Base-by-base conservation (phyloP, 371 early-diverging fungal genomes). In the Apophysomyces sp. region DNA sequence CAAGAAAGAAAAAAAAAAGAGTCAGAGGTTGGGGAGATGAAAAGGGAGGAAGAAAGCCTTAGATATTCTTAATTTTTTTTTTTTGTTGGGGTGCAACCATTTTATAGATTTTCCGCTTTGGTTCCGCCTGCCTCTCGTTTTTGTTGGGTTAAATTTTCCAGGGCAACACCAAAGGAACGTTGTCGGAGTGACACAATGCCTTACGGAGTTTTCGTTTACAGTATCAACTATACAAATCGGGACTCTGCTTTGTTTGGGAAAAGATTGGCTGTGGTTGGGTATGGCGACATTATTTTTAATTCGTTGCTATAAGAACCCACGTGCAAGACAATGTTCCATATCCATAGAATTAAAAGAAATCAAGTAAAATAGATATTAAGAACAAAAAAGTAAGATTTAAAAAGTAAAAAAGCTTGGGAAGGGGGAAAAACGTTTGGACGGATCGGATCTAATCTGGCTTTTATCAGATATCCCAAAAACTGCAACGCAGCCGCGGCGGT, bases 381-480 rank as follows among this genome's bases (percentile, higher is more conserved):
- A n/a, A 18, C 8, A 16, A 44, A 44, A 44, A 21, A 44, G 21
- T 21, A 16, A 3, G 49, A n/a, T n/a, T 18, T 21, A 44, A 44
- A 44, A 21, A 44, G 49, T 18, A 16, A 18, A 16, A 44, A 44
- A 44, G 18, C 16, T 44, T 44, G 21, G 21, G n/a, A 9, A 21
- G 21, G 9, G 49, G 49, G 49, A 18, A 44, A 44, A 44, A 44
- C 18, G 13, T n/a, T 44, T 44, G 49, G 49, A 21, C 49, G 49
- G 49, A 44, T 44, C 49, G 49, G 49, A 44, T 44, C 49, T 44
- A 44, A 21, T 44, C 49, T 44, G 49, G 49, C 49, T 44, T 44
- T 44, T 8, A 44, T 44, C 49, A 21, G 49, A 44, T 44, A 44
- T 44, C 49, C 49, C 49, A 44, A 21, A 44, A 44, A 44, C 49